Evolutionary conservation across 2,329 filamentous ascomycete genomes (phyloP), one percentile per base, ranked within the genome.

Genomic region (Pseudonectria foliicola): DNA sequence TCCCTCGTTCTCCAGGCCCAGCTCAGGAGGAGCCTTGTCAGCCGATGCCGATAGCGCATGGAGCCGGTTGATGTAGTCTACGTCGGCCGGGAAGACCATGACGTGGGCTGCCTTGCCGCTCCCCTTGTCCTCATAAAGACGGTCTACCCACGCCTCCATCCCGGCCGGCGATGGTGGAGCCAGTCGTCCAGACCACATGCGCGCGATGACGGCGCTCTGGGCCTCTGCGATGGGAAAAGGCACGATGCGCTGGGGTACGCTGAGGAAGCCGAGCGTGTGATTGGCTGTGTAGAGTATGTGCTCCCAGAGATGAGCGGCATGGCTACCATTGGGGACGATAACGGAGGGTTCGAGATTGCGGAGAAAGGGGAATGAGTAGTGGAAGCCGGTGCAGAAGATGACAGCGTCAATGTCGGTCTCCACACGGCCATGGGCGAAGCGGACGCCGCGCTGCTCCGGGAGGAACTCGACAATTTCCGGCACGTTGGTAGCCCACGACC

Each of bases 361-460:
- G 6, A 80, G 50, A 50, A 93, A 94, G 0, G 87, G 86, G 35
- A 82, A 83, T 1, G 80, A 77, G 61, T 87, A 93, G 41, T 90
- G 75, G 53, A 92, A 95, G 0, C 88, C 88, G 0, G 88, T 95
- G 55, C 85, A 87, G 59, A 89, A 95, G 12, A 95, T 55, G 10
- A 94, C 63, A 0, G 75, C 70, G 50, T 94, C 87, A 31, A 95
- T 61, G 15, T 77, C 63, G 2, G 61, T 59, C 53, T 86, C 82
- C 7, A 80, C 52, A 0, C 65, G 66, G 2, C 79, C 80, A 44
- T 84, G 68, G 27, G 70, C 64, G 38, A 90, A 85, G 25, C 70
- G 66, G 0, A 87, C 36, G 67, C 56, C n/a, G 62, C 64, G 15
- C 63, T 69, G 42, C 66, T 64, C 48, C 0, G 57, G 49, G 23